A percentile compares a stretch with the other conserved stretches of the same genome.
These are phyloP conservation scores for Iodosphaeria phyllophila DNA, from an alignment of 2,329 filamentous ascomycete species.

Conservation along the genomic window DNA sequence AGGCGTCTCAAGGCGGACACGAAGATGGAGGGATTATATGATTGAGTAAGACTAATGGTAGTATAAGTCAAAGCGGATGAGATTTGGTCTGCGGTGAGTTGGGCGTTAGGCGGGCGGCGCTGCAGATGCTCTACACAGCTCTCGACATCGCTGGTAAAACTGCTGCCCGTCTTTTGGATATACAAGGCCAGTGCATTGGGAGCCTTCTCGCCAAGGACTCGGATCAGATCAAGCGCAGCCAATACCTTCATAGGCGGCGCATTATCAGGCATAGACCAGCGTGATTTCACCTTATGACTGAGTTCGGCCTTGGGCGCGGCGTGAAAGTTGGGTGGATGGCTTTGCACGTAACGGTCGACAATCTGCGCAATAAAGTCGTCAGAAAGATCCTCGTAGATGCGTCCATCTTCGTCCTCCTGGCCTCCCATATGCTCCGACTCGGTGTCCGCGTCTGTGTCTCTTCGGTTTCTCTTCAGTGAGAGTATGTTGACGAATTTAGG, in stretches of 20 bases:
- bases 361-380: conserved; percentile 59
- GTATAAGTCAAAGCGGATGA: conserved; percentile 57
- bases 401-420: too few species aligned
- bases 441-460: conserved; percentile 38
- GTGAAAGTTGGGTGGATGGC: conserved; percentile 73
- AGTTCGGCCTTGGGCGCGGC: conserved; percentile 55
- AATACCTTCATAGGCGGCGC: conserved; percentile 53
- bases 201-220: conserved; percentile 41
- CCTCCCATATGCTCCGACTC: too few species aligned
- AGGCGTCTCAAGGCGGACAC: conserved; percentile 44
- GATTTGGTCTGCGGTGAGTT: conserved; percentile 66
- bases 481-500: conserved; percentile 61
- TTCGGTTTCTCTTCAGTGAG: too few species aligned
- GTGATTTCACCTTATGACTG: conserved; percentile 43
- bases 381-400: conserved; percentile 48
- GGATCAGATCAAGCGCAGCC: conserved; percentile 49
- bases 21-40: conserved; percentile 32
- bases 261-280: conserved; percentile 46
- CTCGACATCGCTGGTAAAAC: conserved; percentile 61
- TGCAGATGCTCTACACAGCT: conserved; percentile 36
- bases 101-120: conserved; percentile 30
- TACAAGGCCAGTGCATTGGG: conserved; percentile 39
- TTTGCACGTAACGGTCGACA: conserved; percentile 71
- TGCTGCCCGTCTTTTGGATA: conserved; percentile 57
- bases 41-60: conserved; percentile 36